phyloP scores from a whole-genome alignment of 169 alveolate species.

The Plasmodium berghei region DNA sequence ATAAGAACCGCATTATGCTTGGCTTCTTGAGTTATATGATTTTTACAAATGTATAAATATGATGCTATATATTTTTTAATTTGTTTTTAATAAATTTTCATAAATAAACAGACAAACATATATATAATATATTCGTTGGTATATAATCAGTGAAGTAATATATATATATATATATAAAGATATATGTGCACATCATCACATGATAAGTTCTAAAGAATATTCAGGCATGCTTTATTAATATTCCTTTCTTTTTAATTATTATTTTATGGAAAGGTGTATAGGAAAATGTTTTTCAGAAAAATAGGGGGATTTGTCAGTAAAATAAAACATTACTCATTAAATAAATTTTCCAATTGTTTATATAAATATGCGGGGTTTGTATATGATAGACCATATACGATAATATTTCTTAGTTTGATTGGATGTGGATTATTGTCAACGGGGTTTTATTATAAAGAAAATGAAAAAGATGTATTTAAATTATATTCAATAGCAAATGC shows the following conservation, averaged over 20 bases:
- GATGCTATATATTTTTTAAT: no score
- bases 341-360: constrained; percentile 14
- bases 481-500: constrained; percentile 44
- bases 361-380: constrained; percentile 65
- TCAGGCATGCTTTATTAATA: neutral
- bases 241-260: neutral
- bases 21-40: no score
- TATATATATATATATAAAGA: no score
- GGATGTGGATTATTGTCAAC: constrained; percentile 9
- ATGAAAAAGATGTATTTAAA: constrained; percentile 50
- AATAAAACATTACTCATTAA: constrained; percentile 28
- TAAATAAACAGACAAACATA: no score
- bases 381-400: constrained; percentile 48
- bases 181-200: no score
- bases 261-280: neutral
- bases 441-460: constrained; percentile 47
- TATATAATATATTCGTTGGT: no score
- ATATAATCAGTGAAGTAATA: no score
- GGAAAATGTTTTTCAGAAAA: constrained; percentile 12
- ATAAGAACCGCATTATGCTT: no score
- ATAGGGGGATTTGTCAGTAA: neutral
- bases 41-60: no score
- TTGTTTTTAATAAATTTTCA: no score
- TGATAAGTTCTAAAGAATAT: no score
- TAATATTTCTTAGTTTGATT: constrained; percentile 16